Evolutionary conservation across 2,329 filamentous ascomycete species (phyloP), one percentile per base, ranked within the genome.

Genomic region (Penicillium concentricum): DNA sequence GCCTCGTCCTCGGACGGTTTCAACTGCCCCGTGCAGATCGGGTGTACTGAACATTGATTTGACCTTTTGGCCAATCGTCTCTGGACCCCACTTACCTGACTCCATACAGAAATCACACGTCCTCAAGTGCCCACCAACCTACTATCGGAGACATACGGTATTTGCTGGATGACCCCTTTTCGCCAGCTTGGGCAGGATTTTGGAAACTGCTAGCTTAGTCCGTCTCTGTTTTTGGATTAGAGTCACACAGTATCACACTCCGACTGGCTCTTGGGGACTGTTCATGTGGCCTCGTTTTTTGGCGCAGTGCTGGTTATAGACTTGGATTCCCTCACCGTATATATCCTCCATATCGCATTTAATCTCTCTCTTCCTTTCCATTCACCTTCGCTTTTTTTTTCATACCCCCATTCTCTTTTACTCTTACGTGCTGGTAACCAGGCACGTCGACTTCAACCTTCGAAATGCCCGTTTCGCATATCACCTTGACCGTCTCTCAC

Each of bases 401-500:
- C 55, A 51, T 22, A 54, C 47, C 15, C 15, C 34, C 26, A 44
- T 51, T 28, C 32, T 26, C 16, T 41, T 30, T 41, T 48, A 20
- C 54, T 16, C 39, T 13, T 51, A 51, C 54, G 51, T 26, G 18
- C 37, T 43, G 26, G 37, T 32, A 38, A 20, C 37, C 43, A 24
- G 38, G 50, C 60, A 62, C 48, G 15, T 42, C 28, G 13, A 30
- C 49, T 60, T 57, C 24, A 22, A 34, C 45, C 26, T 42, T 43
- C 38, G 26, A 44, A 50, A 87, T 87, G 85, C 84, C 84, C 56
- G 75, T 86, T 64, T 84, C 84, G 42, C 84, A 86, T 69, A 79
- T 87, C 59, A 84, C 83, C 59, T 78, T 87, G 60, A 86, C 84
- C 37, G 91, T 96, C 69, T 87, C 86, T 59, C 87, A 92, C 73